Evolutionary conservation across 1,284 basidiomycete genomes (phyloP), one percentile per base, ranked within the genome.

Genomic region (Vanrija pseudolonga): DNA sequence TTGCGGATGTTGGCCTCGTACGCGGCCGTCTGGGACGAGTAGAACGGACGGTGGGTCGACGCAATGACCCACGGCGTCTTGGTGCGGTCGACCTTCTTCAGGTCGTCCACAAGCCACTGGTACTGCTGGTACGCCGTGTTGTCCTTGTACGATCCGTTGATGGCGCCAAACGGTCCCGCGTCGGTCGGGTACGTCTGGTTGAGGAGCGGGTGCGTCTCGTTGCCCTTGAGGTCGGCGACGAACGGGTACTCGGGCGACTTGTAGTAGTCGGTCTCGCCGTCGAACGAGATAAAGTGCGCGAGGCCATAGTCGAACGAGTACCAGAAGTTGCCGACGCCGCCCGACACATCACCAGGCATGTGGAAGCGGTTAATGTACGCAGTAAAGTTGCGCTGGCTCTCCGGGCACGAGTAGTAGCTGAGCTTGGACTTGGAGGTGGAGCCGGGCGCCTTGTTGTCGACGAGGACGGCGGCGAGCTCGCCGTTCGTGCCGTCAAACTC

Each of bases 41-140:
- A 64, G 53, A 64, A 56, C 8, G 64, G 71, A 38, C 71, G 56
- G 54, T 76, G 75, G 12, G 62, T 66, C 46, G 67, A 61, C 41
- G 62, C 72, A 17, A 76, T 49, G 32, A 76, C 62, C 74, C 74
- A 76, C 8, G 75, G 75, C 6, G 75, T 76, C 49, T 72, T 64
- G 17, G 36, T 62, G 40, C 74, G 61, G 62, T 76, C 71, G 19
- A 76, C 66, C 6, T 56, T 59, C 17, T 65, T 65, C 14, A 76
- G 63, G 43, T 76, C 73, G 15, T 41, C 38, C 22, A 52, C 51
- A 37, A 66, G 57, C 62, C 62, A 66, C 45, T 61, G 55, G 41
- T 56, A 54, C 50, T 66, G 63, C 59, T 66, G 63, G 42, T 66
- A 64, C 28, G 50, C 49, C 36, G 39, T 41, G 53, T 58, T 63